Evolutionary conservation across 495 filamentous ascomycete species (phyloP).

Genomic region (Chaetomium cochliodes): DNA sequence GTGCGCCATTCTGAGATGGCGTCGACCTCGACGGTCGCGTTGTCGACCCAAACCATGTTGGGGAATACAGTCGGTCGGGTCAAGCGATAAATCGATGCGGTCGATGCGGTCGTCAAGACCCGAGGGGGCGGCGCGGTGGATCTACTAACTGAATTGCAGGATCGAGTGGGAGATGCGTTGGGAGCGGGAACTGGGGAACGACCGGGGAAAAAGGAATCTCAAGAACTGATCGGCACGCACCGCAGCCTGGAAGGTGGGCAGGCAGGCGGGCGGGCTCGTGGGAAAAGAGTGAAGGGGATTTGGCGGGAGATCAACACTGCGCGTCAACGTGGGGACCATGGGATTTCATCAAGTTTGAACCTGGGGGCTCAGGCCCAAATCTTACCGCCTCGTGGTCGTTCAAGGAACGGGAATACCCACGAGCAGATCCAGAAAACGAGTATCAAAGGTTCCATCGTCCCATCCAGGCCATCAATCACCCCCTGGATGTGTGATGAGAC

Average conservation of each 20-base stretch:
- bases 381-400: not conserved
- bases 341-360: slow-evolving; percentile 13
- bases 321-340: not conserved
- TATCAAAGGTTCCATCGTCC: not conserved
- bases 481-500: slow-evolving; percentile 19
- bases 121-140: not conserved
- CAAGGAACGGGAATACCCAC: not conserved
- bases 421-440: not conserved
- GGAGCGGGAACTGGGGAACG: not conserved
- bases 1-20: slow-evolving; percentile 30
- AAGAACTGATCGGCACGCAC: slow-evolving; percentile 21
- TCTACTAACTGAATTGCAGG: not conserved
- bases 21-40: slow-evolving; percentile 32
- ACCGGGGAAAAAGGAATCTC: not conserved
- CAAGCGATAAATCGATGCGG: not conserved
- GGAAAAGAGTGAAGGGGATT: slow-evolving; percentile 11
- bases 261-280: slow-evolving; percentile 1
- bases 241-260: slow-evolving; percentile 11
- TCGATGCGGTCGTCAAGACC: not conserved
- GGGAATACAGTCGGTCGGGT: not conserved
- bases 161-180: not conserved
- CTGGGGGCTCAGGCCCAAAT: not conserved
- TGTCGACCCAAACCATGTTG: slow-evolving; percentile 35
- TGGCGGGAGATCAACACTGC: slow-evolving; percentile 24
- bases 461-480: slow-evolving; percentile 3